Conservation (phyloP, 495 filamentous ascomycete species). For the Talaromyces nanjingensis region DNA sequence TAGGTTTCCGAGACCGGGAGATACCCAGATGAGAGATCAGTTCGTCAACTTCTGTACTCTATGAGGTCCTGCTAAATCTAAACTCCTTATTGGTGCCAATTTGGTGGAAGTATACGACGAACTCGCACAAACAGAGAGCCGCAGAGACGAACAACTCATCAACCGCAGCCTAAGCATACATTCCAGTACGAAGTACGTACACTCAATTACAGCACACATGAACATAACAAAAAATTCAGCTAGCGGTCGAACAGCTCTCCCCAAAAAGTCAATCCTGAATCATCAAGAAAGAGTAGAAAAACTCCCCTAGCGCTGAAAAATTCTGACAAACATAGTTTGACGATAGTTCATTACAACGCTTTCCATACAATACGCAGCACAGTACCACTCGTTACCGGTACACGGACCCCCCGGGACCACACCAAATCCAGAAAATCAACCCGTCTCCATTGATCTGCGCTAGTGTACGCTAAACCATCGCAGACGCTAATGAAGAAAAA, state of each 20-base stretch:
- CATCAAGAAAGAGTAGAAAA: not conserved
- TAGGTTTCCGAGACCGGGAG: not conserved
- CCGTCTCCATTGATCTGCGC: conserved; percentile 2
- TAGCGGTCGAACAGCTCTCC: not conserved
- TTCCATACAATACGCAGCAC: not conserved
- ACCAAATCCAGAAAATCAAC: not conserved
- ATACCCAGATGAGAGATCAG: not conserved
- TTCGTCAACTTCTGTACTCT: not conserved
- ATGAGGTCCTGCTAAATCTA: too few relatives aligned
- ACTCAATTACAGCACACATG: too few relatives aligned
- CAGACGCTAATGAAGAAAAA: not conserved
- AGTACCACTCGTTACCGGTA: not conserved
- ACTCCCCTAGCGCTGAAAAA: not conserved
- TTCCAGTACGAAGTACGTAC: not conserved
- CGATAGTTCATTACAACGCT: not conserved
- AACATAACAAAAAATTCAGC: not conserved
- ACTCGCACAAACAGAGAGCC: not conserved
- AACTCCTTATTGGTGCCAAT: too few relatives aligned
- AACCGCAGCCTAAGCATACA: not conserved
- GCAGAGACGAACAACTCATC: not conserved
- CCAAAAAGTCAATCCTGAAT: not conserved
- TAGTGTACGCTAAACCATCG: not conserved
- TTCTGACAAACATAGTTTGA: not conserved
- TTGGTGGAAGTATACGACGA: not conserved
- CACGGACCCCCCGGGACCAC: conserved; percentile 1